These are phyloP conservation scores for Wallacemonas sp. DNA, from an alignment of 208 protist species.

Conservation along the genomic window DNA sequence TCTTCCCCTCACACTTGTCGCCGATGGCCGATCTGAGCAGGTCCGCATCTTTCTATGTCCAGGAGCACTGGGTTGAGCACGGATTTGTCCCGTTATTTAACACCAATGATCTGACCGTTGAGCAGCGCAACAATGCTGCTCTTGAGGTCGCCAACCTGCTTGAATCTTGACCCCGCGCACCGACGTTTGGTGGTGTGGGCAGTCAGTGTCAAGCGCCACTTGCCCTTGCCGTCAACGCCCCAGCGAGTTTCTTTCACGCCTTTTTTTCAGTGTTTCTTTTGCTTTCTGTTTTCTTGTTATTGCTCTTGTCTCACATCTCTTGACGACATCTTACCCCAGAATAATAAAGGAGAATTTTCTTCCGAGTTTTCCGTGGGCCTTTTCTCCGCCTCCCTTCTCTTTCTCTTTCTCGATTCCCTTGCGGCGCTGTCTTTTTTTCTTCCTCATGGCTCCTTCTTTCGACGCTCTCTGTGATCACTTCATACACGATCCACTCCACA, in stretches of 20 bases:
- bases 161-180: neutral
- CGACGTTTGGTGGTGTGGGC: neutral
- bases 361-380: neutral
- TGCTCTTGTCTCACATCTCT: neutral
- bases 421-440: neutral
- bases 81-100: neutral
- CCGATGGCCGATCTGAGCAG: neutral
- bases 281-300: conserved; percentile 11
- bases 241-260: no score
- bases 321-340: neutral
- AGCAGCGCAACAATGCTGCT: neutral
- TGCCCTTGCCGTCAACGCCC: no score
- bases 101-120: neutral
- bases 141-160: neutral
- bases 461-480: neutral
- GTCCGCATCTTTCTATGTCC: neutral
- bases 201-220: neutral
- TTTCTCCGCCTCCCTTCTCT: conserved; percentile 6
- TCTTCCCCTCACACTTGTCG: neutral
- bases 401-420: conserved; percentile 1
- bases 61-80: neutral
- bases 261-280: conserved; percentile 2
- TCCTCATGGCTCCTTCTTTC: neutral
- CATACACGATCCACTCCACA: conserved; percentile 16
- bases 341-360: neutral